Evolutionary conservation across 2,329 filamentous ascomycete genomes (phyloP).

Genomic region (Colletotrichum cuscutae): DNA sequence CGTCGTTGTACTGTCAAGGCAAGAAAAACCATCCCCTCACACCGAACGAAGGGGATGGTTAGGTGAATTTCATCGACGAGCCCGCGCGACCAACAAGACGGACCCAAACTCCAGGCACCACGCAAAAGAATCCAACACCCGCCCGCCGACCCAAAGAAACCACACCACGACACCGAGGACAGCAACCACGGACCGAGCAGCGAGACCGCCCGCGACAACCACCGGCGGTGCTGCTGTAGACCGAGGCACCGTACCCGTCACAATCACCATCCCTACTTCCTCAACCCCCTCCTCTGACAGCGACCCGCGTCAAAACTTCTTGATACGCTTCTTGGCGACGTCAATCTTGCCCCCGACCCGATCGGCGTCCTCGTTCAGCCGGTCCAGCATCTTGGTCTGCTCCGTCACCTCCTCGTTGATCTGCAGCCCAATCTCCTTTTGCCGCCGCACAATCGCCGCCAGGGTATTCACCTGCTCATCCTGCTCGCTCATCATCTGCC

Average conservation of each 20-base stretch:
- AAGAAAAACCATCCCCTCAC: neutral
- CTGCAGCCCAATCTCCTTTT: slow-evolving; percentile 81
- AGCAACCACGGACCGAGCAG: slow-evolving; percentile 42
- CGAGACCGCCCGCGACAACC: slow-evolving; percentile 1
- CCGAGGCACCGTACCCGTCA: neutral
- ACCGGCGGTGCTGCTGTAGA: neutral
- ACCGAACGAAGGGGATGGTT: neutral
- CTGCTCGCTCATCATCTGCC: slow-evolving; percentile 79
- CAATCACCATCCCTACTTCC: neutral
- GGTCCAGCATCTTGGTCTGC: slow-evolving; percentile 76
- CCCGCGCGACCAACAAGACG: slow-evolving; percentile 16
- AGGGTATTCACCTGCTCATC: slow-evolving; percentile 78
- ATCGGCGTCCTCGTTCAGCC: slow-evolving; percentile 74
- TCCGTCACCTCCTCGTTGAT: slow-evolving; percentile 79
- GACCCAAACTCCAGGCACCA: slow-evolving; percentile 36
- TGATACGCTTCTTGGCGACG: slow-evolving; percentile 78
- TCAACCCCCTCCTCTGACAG: slow-evolving; percentile 10
- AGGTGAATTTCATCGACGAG: neutral
- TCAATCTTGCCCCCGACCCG: slow-evolving; percentile 75
- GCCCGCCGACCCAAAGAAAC: slow-evolving; percentile 42
- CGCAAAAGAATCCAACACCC: slow-evolving; percentile 36
- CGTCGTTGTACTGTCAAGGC: neutral
- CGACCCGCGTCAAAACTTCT: slow-evolving; percentile 65
- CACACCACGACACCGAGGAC: slow-evolving; percentile 44
- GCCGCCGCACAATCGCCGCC: slow-evolving; percentile 74